Conservation (phyloP, 2,329 filamentous ascomycete species). For the Alternaria sp. region DNA sequence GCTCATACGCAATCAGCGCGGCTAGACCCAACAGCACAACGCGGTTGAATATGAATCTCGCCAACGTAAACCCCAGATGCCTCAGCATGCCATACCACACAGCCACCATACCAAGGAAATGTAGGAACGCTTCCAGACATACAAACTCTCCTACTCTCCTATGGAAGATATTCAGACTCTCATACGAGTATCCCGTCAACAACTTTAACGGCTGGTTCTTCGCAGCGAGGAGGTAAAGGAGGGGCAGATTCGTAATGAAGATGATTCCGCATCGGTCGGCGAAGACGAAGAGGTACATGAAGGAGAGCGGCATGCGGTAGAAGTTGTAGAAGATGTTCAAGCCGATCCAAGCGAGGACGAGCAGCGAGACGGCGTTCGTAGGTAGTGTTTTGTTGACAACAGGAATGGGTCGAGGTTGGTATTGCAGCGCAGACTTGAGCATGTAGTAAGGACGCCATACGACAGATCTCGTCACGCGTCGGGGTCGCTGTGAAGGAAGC, state of each 20-base stretch:
- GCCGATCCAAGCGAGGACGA: slow-evolving; percentile 58
- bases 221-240: slow-evolving; percentile 68
- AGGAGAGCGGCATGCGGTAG: slow-evolving; percentile 57
- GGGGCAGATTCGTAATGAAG: slow-evolving; percentile 58
- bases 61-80: slow-evolving; percentile 57
- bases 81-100: slow-evolving; percentile 62
- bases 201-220: slow-evolving; percentile 69
- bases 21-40: slow-evolving; percentile 62
- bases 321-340: slow-evolving; percentile 66
- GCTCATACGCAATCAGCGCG: slow-evolving; percentile 64
- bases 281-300: slow-evolving; percentile 62
- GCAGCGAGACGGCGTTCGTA: slow-evolving; percentile 62
- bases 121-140: slow-evolving; percentile 65
- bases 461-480: slow-evolving; percentile 1
- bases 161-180: slow-evolving; percentile 70
- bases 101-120: slow-evolving; percentile 61
- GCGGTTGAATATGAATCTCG: slow-evolving; percentile 58
- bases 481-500: slow-evolving; percentile 20
- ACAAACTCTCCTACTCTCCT: slow-evolving; percentile 67
- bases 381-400: slow-evolving; percentile 64
- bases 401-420: slow-evolving; percentile 64
- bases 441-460: slow-evolving; percentile 29
- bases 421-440: slow-evolving; percentile 52
- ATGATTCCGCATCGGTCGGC: slow-evolving; percentile 64
- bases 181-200: slow-evolving; percentile 69